phyloP scores from a whole-genome alignment of 2,329 filamentous ascomycete genomes.

The Pseudogymnoascus sp. region DNA sequence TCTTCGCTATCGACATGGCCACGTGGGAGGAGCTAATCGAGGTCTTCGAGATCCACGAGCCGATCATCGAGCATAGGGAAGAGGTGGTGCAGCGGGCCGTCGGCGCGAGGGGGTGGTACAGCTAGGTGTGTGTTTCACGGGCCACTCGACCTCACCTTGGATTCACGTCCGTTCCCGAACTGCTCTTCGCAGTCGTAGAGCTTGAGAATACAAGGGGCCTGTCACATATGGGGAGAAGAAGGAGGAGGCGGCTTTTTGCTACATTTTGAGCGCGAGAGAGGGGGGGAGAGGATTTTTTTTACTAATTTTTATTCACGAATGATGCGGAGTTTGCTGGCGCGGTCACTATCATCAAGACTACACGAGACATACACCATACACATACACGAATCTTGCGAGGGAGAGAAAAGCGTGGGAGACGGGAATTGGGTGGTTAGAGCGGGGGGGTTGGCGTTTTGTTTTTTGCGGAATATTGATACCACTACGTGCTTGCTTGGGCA shows the following conservation, averaged over 20 bases:
- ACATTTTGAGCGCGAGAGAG: background rate
- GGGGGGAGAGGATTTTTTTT: background rate
- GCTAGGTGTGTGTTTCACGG: constrained; percentile 11
- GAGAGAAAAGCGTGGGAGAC: background rate
- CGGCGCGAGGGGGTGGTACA: constrained; percentile 13
- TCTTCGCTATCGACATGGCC: constrained; percentile 78
- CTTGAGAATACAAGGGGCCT: background rate
- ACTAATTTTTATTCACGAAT: constrained; percentile 7
- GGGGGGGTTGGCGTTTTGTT: background rate
- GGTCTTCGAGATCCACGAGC: constrained; percentile 64
- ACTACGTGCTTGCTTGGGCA: background rate
- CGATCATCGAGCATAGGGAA: constrained; percentile 76
- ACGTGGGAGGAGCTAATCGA: constrained; percentile 73
- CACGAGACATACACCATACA: constrained; percentile 5
- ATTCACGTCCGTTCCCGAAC: background rate
- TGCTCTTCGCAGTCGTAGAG: background rate
- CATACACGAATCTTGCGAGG: background rate
- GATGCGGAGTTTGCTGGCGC: background rate
- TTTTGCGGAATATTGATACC: constrained; percentile 1
- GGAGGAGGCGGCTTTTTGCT: background rate
- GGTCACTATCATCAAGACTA: background rate
- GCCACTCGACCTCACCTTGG: background rate
- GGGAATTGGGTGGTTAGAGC: background rate
- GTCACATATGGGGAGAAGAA: background rate
- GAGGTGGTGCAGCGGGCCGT: constrained; percentile 32